These are phyloP conservation scores for Papiliotrema fonsecae DNA, from an alignment of 1,284 basidiomycete species.

Conservation along the genomic window DNA sequence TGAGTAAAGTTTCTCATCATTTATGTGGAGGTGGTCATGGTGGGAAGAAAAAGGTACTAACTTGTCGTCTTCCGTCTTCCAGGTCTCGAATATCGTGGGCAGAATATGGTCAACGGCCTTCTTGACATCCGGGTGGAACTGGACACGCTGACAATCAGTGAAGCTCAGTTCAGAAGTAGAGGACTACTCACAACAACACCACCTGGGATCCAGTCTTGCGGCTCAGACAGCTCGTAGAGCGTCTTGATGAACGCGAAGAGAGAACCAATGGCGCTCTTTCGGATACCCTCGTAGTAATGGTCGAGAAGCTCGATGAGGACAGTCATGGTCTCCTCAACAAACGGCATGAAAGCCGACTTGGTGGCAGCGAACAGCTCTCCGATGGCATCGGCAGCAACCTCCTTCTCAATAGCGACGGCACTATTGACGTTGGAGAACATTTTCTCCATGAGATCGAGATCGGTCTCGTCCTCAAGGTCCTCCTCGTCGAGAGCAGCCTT, in stretches of 20 bases:
- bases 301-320: constrained; percentile 77
- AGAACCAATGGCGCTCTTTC: constrained; percentile 87
- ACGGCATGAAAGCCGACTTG: constrained; percentile 82
- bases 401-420: constrained; percentile 97
- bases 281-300: constrained; percentile 97
- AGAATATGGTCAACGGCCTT: constrained; percentile 76
- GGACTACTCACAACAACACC: constrained; percentile 54
- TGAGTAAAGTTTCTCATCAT: constrained; percentile 71
- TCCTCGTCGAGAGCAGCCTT: constrained; percentile 55
- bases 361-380: constrained; percentile 86
- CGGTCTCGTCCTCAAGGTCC: constrained; percentile 66
- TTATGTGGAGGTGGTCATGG: constrained; percentile 7
- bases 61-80: constrained; percentile 96
- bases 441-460: constrained; percentile 72
- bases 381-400: constrained; percentile 95
- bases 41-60: constrained; percentile 53
- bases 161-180: not conserved
- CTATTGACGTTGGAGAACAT: constrained; percentile 70
- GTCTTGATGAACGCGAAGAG: constrained; percentile 86
- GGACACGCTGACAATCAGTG: constrained; percentile 35
- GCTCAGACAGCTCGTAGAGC: constrained; percentile 83
- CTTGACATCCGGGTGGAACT: constrained; percentile 71
- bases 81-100: constrained; percentile 77
- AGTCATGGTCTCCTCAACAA: constrained; percentile 61
- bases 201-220: constrained; percentile 78